Evolutionary conservation across 371 early-diverging fungal species (phyloP).

Genomic region (Choanephora cucurbitarum): DNA sequence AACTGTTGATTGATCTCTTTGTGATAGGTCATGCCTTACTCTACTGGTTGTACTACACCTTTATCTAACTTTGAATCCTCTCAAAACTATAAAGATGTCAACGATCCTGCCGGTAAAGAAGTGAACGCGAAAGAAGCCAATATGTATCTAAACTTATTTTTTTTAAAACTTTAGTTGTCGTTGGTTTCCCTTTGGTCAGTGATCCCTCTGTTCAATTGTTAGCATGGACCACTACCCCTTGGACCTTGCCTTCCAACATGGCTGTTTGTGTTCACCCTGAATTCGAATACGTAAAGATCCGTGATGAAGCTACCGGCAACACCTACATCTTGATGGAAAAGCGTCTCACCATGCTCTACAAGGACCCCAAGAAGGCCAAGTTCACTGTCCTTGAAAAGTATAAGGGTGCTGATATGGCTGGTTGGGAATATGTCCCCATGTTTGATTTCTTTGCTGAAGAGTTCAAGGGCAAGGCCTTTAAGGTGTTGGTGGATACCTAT

Average conservation of each 20-base stretch:
- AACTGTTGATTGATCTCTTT: not conserved
- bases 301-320: constrained; percentile 77
- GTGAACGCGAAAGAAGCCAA: too few relatives aligned
- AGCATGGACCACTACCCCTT: constrained; percentile 99
- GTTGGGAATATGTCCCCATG: constrained; percentile 91
- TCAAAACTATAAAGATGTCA: constrained; percentile 99
- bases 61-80: constrained; percentile 99
- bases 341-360: constrained; percentile 87
- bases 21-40: constrained; percentile 96
- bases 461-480: constrained; percentile 84
- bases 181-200: constrained; percentile 91
- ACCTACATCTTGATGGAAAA: constrained; percentile 87
- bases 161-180: constrained; percentile 71
- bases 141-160: too few relatives aligned
- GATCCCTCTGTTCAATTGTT: constrained; percentile 85
- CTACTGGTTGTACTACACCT: constrained; percentile 96
- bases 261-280: constrained; percentile 94
- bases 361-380: constrained; percentile 94
- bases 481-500: constrained; percentile 89
- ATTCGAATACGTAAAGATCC: constrained; percentile 96
- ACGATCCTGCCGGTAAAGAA: constrained; percentile 87
- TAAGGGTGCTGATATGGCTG: constrained; percentile 86
- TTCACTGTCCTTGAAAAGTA: constrained; percentile 81
- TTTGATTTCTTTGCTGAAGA: constrained; percentile 84
- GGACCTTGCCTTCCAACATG: constrained; percentile 99